phyloP scores from a whole-genome alignment of 805 yeast species.

The Cyberlindnera maclurae region DNA sequence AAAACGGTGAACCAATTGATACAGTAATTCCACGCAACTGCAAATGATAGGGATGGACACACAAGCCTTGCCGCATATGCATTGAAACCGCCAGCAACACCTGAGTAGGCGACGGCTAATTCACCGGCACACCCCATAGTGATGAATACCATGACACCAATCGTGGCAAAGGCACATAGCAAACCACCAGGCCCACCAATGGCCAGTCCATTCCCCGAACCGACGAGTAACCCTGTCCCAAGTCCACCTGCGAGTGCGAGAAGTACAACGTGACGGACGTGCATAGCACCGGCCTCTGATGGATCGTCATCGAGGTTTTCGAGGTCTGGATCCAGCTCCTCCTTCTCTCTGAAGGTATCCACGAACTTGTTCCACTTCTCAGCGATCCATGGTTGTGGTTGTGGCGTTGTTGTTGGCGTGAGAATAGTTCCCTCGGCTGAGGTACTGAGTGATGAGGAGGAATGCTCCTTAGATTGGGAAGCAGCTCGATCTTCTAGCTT shows the following conservation, averaged over 20 bases:
- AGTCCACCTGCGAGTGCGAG: constrained; percentile 75
- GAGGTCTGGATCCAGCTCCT: constrained; percentile 29
- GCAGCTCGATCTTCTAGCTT: background rate
- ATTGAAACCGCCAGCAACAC: constrained; percentile 57
- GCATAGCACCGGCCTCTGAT: constrained; percentile 16
- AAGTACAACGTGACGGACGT: constrained; percentile 24
- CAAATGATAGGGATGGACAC: constrained; percentile 52
- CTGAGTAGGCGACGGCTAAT: constrained; percentile 52
- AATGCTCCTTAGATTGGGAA: background rate
- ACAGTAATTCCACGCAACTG: constrained; percentile 57
- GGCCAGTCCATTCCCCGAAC: constrained; percentile 42
- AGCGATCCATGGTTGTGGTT: background rate
- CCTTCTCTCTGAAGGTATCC: constrained; percentile 24
- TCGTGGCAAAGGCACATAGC: constrained; percentile 49
- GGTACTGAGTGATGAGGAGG: background rate
- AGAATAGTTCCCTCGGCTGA: background rate
- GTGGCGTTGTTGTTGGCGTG: background rate
- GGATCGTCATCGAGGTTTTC: constrained; percentile 16
- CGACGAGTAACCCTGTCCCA: constrained; percentile 67
- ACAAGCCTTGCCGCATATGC: constrained; percentile 48
- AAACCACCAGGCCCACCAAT: constrained; percentile 42
- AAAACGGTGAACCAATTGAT: constrained; percentile 57
- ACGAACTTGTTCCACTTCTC: constrained; percentile 21
- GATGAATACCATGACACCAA: constrained; percentile 51
- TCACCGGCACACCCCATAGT: constrained; percentile 64